Base-by-base conservation (phyloP, 306 rosid species). In the Styphnolobium japonicum region DNA sequence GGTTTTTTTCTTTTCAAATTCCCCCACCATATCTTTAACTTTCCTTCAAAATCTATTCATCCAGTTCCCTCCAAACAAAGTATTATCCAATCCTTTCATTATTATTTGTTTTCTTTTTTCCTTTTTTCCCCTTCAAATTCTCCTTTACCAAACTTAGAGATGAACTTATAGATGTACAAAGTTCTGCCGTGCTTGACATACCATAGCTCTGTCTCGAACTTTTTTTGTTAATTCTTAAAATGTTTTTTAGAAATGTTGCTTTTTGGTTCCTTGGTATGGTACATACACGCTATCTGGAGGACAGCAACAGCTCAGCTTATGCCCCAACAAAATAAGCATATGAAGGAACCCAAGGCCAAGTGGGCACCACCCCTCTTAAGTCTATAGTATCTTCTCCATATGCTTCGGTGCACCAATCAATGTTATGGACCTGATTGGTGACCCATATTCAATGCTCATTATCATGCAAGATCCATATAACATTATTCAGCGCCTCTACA, bases 291-390 rank as follows among this genome's bases (percentile, higher is more conserved):
- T 65, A 45, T 56, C 61, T 29, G 9, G 16, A 58, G 62, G 84
- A 84, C 84, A 68, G 66, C 61, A 76, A 84, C 87, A 80, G 85
- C 77, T 80, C 52, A 80, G 76, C 87, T 76, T 48, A 52, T 63
- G 19, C 69, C 63, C 22, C n/a, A 34, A 15, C 40, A 48, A 23
- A 63, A 36, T 72, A 40, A 10, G 45, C 76, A 73, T 7, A 61
- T 31, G 62, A 74, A 16, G 14, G 69, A 81, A 81, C 65, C 72
- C 71, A 34, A 81, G 6, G 58, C 27, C 57, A 42, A 74, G 75
- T 80, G 79, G 84, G 79, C 23, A 29, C 82, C 75, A 67, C 81
- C 81, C 67, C 72, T 39, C 51, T 37, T 56, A 55, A 27, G 27
- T 42, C 36, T 22, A 21, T 36, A 52, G n/a, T 29, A 56, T 78